Base-by-base conservation (phyloP, 768 basidiomycete genomes). In the Rhodotorula graminis region DNA sequence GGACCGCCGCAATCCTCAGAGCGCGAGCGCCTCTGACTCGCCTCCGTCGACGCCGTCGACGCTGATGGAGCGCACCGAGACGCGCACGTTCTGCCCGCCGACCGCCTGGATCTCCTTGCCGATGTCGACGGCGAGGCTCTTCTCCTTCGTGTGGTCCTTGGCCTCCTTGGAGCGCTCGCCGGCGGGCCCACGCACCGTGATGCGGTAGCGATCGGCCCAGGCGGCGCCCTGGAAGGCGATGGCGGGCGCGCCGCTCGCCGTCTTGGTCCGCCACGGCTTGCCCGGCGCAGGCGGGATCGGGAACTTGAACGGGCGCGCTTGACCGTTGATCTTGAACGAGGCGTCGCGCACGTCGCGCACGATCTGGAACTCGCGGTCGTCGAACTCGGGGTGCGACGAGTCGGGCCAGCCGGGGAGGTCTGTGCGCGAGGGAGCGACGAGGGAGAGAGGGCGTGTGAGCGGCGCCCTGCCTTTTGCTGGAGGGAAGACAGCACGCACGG, bases 351-450 rank as follows among this genome's bases (percentile, higher is more conserved):
- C 71, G 46, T 65, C 46, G 5, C 59, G n/a, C n/a, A 76, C 63
- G 64, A 76, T 76, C 49, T 76, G 71, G n/a, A 72, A 76, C 29
- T 76, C 75, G 56, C n/a, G 27, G 37, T 37, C 37, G 37, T 37
- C 37, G 37, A 37, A 37, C 37, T 37, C 37, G 37, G 37, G 37
- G 60, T 76, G 75, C 7, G 14, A 23, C 2, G 63, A 27, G 12
- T 67, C 25, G 25, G 64, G 61, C 69, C 64, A 73, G 46, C 75
- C 75, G 27, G 75, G 75, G 31, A 71, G 50, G 66, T 76, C 74
- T 75, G 74, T 12, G 27, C 8, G 10, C 23, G 37, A 16, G 25
- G 8, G 10, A 37, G 25, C 23, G 33, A 2, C 19, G 64, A 12
- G 27, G 6, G n/a, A n/a, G n/a, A 37, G 37, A 37, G 37, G 9